These are phyloP conservation scores for Cyclocybe cylindracea DNA, from an alignment of 768 basidiomycete species.

Conservation along the genomic window DNA sequence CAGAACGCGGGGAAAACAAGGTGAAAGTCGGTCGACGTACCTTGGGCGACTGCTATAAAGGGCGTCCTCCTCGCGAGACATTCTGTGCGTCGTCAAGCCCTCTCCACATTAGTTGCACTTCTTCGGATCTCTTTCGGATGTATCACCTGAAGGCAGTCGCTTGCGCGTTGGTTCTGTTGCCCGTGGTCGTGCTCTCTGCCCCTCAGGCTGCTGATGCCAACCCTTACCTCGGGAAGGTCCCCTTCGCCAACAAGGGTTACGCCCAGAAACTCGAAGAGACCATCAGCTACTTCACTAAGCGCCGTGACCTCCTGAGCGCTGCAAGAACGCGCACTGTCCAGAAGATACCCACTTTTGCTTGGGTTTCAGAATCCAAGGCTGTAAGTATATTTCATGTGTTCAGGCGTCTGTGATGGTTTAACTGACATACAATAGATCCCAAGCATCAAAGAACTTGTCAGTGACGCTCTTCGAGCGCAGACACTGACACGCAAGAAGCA, in stretches of 20 bases:
- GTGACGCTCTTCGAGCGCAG: constrained; percentile 19
- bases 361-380: constrained; percentile 6
- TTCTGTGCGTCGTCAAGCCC: no score
- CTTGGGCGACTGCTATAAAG: no score
- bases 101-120: no score
- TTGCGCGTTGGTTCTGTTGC: constrained; percentile 3
- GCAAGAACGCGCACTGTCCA: constrained; percentile 16
- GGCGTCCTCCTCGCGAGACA: no score
- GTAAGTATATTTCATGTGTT: background rate
- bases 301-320: constrained; percentile 12
- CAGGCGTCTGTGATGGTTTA: background rate
- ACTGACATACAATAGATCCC: background rate
- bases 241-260: constrained; percentile 18
- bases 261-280: constrained; percentile 18
- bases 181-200: background rate
- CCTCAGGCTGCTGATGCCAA: constrained; percentile 8
- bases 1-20: no score
- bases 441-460: background rate
- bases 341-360: constrained; percentile 21
- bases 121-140: background rate
- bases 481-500: constrained; percentile 43
- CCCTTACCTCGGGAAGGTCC: constrained; percentile 15
- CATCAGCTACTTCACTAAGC: constrained; percentile 13
- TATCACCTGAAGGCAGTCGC: constrained; percentile 1
- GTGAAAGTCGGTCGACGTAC: no score